These are phyloP conservation scores for Sporisorium reilianum DNA, from an alignment of 1,284 basidiomycete genomes.

Conservation along the genomic window DNA sequence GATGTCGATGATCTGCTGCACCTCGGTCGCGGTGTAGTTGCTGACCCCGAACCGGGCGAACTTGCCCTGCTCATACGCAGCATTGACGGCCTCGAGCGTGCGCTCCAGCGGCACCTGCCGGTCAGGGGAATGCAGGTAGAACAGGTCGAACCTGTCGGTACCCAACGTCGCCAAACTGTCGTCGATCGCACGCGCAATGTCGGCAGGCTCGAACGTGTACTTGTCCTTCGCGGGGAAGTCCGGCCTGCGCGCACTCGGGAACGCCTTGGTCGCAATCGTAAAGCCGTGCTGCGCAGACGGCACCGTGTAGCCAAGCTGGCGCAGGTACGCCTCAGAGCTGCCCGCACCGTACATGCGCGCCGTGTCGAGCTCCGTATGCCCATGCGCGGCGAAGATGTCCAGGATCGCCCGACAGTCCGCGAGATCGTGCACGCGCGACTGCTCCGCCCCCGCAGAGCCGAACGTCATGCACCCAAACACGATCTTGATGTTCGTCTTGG, in stretches of 20 bases:
- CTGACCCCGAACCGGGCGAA: slow-evolving; percentile 74
- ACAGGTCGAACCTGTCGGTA: slow-evolving; percentile 72
- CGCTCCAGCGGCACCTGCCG: slow-evolving; percentile 72
- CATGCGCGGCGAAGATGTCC: slow-evolving; percentile 75
- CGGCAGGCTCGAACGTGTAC: slow-evolving; percentile 69
- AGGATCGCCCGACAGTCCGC: slow-evolving; percentile 74
- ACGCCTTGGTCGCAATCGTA: slow-evolving; percentile 61
- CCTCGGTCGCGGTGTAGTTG: slow-evolving; percentile 75
- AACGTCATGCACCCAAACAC: slow-evolving; percentile 73
- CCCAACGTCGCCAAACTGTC: slow-evolving; percentile 68
- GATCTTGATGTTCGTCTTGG: slow-evolving; percentile 69
- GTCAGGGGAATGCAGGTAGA: slow-evolving; percentile 75
- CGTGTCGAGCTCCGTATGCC: slow-evolving; percentile 74
- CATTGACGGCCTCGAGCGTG: slow-evolving; percentile 73
- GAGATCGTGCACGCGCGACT: slow-evolving; percentile 74
- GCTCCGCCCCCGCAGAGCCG: slow-evolving; percentile 70
- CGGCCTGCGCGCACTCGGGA: slow-evolving; percentile 65
- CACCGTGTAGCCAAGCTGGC: slow-evolving; percentile 31
- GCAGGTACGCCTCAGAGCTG: slow-evolving; percentile 47
- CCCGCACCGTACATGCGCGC: slow-evolving; percentile 72
- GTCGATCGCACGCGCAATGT: slow-evolving; percentile 63
- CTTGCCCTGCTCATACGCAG: slow-evolving; percentile 73
- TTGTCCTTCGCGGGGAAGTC: slow-evolving; percentile 24
- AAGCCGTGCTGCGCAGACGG: slow-evolving; percentile 33
- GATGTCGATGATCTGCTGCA: slow-evolving; percentile 76